Conservation (phyloP, 73 alveolate species). For the Halteria grandinella region DNA sequence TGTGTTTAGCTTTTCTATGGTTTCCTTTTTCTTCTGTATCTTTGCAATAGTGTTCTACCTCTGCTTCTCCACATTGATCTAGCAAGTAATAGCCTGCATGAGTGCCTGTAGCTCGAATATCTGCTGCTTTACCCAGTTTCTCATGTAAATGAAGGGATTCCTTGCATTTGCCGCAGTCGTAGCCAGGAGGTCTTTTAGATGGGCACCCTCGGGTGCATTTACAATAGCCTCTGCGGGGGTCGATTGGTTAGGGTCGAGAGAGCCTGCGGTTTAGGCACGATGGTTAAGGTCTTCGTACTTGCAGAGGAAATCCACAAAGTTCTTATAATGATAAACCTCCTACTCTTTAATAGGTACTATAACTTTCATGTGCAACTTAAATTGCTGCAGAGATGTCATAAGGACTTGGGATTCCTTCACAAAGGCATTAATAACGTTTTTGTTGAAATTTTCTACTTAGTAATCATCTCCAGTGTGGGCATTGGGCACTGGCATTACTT, state of each 20-base stretch:
- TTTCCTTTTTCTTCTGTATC: constrained; percentile 46
- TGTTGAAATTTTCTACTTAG: constrained; percentile 47
- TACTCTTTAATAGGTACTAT: constrained; percentile 46
- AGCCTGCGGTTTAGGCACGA: neutral
- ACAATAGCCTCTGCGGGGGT: too few species aligned
- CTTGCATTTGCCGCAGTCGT: too few species aligned
- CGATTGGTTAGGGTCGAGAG: constrained; percentile 18
- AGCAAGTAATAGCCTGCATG: constrained; percentile 26
- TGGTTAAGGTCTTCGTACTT: constrained; percentile 43
- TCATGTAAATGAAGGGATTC: constrained; percentile 47
- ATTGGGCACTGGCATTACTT: constrained; percentile 9
- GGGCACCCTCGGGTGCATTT: too few species aligned
- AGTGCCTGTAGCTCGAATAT: constrained; percentile 61
- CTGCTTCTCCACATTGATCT: constrained; percentile 7
- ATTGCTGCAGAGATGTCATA: constrained; percentile 16
- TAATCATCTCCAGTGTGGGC: constrained; percentile 5
- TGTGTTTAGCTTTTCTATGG: constrained; percentile 54
- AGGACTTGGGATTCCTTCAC: constrained; percentile 37
- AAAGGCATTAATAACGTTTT: constrained; percentile 48
- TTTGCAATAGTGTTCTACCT: constrained; percentile 5
- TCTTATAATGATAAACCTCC: constrained; percentile 31
- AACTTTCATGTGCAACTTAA: constrained; percentile 32
- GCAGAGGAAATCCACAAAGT: constrained; percentile 44
- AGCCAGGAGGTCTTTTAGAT: too few species aligned
- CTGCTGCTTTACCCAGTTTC: constrained; percentile 68